Evolutionary conservation across 2,329 filamentous ascomycete species (phyloP).

Genomic region (Hypoxylon sp.): DNA sequence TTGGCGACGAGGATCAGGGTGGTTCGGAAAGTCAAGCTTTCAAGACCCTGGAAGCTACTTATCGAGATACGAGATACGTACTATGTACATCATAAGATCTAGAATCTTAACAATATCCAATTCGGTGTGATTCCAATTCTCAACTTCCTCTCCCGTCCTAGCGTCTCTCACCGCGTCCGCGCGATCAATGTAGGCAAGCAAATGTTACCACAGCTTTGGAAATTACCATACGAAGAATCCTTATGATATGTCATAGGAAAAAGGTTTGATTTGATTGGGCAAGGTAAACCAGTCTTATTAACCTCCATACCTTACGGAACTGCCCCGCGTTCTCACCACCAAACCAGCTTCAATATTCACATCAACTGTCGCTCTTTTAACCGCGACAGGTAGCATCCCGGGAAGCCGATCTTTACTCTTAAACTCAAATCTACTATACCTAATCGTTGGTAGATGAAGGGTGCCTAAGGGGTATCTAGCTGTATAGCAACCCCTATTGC

Average conservation of each 20-base stretch:
- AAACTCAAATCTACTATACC: not conserved
- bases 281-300: not conserved
- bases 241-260: constrained; percentile 19
- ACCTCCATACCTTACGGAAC: not conserved
- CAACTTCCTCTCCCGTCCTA: constrained; percentile 34
- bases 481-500: not conserved
- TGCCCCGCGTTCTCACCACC: not conserved
- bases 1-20: constrained; percentile 34
- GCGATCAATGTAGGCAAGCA: constrained; percentile 11
- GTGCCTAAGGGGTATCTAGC: not conserved
- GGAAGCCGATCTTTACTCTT: not conserved
- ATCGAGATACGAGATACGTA: constrained; percentile 9
- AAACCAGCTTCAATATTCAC: not conserved
- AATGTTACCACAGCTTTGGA: not conserved
- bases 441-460: too few relatives aligned
- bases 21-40: constrained; percentile 28
- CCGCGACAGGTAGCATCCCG: not conserved
- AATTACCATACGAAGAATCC: not conserved
- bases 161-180: constrained; percentile 5
- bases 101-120: constrained; percentile 26
- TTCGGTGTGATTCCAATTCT: constrained; percentile 23
- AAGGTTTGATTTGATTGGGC: not conserved
- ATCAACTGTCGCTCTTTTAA: not conserved
- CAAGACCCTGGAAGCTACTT: not conserved
- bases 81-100: constrained; percentile 11